Percentiles rank a stretch among this genome's conserved stretches.
Conservation (phyloP, 177 flowering plant species). For the Vitis hybrid region DNA sequence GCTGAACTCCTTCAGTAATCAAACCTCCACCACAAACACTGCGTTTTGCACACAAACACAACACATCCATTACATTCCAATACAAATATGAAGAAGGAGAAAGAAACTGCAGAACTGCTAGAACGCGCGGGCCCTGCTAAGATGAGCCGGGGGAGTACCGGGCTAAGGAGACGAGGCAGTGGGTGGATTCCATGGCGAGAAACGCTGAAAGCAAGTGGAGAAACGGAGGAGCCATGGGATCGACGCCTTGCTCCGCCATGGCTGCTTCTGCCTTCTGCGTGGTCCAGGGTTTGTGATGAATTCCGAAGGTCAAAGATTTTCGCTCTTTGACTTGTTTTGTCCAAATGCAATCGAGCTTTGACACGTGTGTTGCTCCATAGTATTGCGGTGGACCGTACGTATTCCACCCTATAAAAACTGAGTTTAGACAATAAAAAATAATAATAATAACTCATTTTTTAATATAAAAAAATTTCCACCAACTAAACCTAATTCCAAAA, state of each 20-base stretch:
- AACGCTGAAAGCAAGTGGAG: conserved; percentile 66
- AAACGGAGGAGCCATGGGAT: conserved; percentile 23
- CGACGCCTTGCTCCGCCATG: conserved; percentile 15
- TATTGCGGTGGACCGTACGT: too few relatives aligned
- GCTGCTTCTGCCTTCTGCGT: neutral
- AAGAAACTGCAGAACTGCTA: neutral
- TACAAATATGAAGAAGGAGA: neutral
- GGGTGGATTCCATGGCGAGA: conserved; percentile 82
- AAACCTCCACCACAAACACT: conserved; percentile 75
- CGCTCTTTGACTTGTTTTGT: neutral
- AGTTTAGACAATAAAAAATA: too few relatives aligned
- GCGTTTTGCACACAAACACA: neutral
- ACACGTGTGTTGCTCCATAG: too few relatives aligned
- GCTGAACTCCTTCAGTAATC: conserved; percentile 62
- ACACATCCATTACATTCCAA: neutral
- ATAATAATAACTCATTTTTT: too few relatives aligned
- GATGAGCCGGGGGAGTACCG: conserved; percentile 28
- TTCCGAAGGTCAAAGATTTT: neutral
- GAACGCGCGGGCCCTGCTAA: neutral
- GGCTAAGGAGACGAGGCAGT: conserved; percentile 54
- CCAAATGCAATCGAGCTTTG: too few relatives aligned
- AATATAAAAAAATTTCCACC: too few relatives aligned
- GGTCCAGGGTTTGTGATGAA: neutral
- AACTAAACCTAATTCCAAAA: too few relatives aligned
- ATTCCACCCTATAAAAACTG: too few relatives aligned